Conservation (phyloP, 2,329 filamentous ascomycete species). For the Chlorencoelia australis region DNA sequence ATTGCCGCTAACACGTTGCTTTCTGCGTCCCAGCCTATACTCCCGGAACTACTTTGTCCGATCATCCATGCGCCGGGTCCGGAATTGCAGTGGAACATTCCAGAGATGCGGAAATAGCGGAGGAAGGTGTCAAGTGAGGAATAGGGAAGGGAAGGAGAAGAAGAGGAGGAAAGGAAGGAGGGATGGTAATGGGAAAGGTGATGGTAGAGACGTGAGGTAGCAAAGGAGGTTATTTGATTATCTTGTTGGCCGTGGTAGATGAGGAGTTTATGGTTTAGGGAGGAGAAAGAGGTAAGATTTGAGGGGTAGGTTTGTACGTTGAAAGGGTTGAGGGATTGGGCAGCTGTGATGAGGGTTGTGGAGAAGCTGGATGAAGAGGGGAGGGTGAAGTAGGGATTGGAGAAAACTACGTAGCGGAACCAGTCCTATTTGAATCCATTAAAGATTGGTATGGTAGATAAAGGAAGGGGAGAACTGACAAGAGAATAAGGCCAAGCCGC, state of each 20-base stretch:
- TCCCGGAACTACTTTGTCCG: conserved; percentile 22
- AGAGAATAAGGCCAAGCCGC: conserved; percentile 12
- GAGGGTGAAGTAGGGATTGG: conserved; percentile 30
- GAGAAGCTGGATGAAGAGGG: conserved; percentile 31
- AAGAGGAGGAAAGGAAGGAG: no score
- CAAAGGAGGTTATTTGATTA: conserved; percentile 20
- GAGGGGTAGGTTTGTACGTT: conserved; percentile 20
- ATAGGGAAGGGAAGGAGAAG: no score
- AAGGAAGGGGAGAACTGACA: conserved; percentile 3
- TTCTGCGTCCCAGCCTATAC: no score
- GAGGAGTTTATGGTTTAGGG: conserved; percentile 29
- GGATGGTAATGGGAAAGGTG: conserved; percentile 7
- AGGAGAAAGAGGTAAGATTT: conserved; percentile 10
- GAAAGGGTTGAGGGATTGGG: conserved; percentile 19
- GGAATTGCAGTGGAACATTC: conserved; percentile 40
- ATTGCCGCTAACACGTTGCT: conserved; percentile 40
- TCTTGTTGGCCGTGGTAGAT: conserved; percentile 34
- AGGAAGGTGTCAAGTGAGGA: conserved; percentile 32
- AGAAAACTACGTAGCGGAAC: conserved; percentile 38
- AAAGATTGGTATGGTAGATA: neutral
- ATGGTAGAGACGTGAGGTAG: conserved; percentile 18
- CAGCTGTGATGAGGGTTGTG: conserved; percentile 28
- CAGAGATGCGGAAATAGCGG: conserved; percentile 41
- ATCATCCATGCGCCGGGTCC: conserved; percentile 36
- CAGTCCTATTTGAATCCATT: conserved; percentile 29